Percentiles rank a stretch among this genome's conserved stretches.
These are phyloP conservation scores for Wickerhamomyces tratensis DNA, from an alignment of 805 yeast genomes.

Conservation along the genomic window DNA sequence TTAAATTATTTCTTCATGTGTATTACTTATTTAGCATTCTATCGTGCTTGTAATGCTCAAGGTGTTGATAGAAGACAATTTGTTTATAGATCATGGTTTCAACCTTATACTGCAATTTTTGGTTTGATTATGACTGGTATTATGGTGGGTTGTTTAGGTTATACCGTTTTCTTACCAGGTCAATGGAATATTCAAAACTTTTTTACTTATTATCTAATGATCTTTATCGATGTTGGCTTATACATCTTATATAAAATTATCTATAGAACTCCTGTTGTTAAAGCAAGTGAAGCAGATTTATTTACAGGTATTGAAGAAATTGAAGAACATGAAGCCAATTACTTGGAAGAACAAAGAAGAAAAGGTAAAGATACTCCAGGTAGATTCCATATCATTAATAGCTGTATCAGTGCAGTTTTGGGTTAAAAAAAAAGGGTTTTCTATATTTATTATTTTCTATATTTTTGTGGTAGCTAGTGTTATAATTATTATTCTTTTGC, in stretches of 20 bases:
- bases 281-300: conserved; percentile 43
- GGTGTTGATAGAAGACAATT: conserved; percentile 29
- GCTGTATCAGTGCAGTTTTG: not conserved
- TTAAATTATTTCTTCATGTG: conserved; percentile 50
- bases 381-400: not conserved
- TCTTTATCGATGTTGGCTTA: conserved; percentile 40
- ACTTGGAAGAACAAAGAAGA: conserved; percentile 5
- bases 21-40: conserved; percentile 52
- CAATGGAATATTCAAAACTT: conserved; percentile 55
- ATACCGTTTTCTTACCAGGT: conserved; percentile 62
- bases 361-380: not conserved
- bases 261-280: conserved; percentile 33
- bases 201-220: conserved; percentile 65
- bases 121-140: conserved; percentile 33
- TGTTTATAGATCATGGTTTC: conserved; percentile 44
- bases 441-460: too few species aligned
- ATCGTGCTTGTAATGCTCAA: conserved; percentile 48
- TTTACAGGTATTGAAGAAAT: conserved; percentile 43
- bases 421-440: not conserved
- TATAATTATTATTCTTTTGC: too few species aligned
- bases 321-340: conserved; percentile 41
- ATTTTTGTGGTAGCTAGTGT: too few species aligned
- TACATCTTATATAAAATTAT: conserved; percentile 40
- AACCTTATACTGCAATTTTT: conserved; percentile 46
- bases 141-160: conserved; percentile 58